Percentiles rank a stretch among this genome's conserved stretches.
Conservation (phyloP, 2,329 filamentous ascomycete genomes). For the Colletotrichum musae region DNA sequence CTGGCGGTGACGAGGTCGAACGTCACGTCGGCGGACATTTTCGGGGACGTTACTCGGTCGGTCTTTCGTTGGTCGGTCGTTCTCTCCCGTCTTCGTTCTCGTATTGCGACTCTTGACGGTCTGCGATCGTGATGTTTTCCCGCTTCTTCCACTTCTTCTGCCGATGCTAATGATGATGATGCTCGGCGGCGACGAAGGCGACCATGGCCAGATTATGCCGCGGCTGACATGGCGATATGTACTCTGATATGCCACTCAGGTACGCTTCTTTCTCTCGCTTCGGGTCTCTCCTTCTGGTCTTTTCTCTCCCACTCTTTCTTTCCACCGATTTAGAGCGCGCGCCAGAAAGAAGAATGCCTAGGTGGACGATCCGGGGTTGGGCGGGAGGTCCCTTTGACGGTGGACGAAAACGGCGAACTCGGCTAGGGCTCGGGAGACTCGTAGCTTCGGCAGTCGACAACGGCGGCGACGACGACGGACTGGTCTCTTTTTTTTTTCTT, state of each 20-base stretch:
- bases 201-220: constrained; percentile 27
- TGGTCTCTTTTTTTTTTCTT: background rate
- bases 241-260: background rate
- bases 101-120: background rate
- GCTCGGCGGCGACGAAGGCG: constrained; percentile 29
- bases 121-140: background rate
- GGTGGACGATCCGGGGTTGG: background rate
- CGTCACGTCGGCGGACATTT: constrained; percentile 45
- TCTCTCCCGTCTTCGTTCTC: background rate
- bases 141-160: background rate
- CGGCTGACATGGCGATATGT: constrained; percentile 25
- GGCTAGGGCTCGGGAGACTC: too few relatives aligned
- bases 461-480: background rate
- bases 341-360: background rate
- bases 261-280: background rate
- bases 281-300: background rate
- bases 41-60: constrained; percentile 29
- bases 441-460: background rate
- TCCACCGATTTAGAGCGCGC: background rate
- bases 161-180: constrained; percentile 1
- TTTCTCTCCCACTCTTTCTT: too few relatives aligned
- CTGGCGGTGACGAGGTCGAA: constrained; percentile 48
- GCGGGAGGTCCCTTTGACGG: too few relatives aligned
- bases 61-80: background rate
- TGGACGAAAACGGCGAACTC: constrained; percentile 20